Conservation (phyloP, 2,329 filamentous ascomycete species). For the Nemania sp. region DNA sequence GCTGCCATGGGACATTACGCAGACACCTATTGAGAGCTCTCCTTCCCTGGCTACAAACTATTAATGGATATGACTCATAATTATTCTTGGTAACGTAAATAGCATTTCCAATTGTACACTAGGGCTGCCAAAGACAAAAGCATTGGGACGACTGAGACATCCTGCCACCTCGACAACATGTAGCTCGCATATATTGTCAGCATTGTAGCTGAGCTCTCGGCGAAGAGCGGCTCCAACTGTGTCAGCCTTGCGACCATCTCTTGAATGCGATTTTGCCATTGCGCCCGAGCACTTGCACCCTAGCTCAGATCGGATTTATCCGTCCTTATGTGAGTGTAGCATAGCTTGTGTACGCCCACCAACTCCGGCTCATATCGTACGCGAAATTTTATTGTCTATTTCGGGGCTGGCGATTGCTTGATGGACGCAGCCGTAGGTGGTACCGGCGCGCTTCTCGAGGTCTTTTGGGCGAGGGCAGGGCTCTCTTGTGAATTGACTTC, state of each 20-base stretch:
- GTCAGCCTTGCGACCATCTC: neutral
- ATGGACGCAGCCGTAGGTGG: slow-evolving; percentile 30
- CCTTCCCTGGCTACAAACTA: too few relatives aligned
- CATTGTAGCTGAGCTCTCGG: neutral
- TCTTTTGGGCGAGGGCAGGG: slow-evolving; percentile 33
- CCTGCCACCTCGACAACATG: too few relatives aligned
- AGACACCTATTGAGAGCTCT: too few relatives aligned
- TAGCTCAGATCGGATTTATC: neutral
- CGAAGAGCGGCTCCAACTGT: neutral
- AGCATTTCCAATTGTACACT: slow-evolving; percentile 1
- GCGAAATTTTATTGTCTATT: slow-evolving; percentile 16
- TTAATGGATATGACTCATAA: too few relatives aligned
- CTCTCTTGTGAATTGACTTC: slow-evolving; percentile 76
- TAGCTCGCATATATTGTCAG: neutral
- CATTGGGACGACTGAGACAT: too few relatives aligned
- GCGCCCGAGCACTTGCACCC: neutral
- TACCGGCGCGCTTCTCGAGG: slow-evolving; percentile 35
- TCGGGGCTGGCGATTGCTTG: slow-evolving; percentile 31
- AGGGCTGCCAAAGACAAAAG: neutral
- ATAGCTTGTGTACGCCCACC: slow-evolving; percentile 12
- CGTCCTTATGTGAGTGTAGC: slow-evolving; percentile 1
- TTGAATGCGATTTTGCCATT: neutral
- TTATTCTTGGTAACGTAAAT: too few relatives aligned
- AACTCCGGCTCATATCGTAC: slow-evolving; percentile 10
- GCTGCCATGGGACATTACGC: too few relatives aligned